Evolutionary conservation across 2,329 filamentous ascomycete genomes (phyloP), one percentile per base, ranked within the genome.

Genomic region (Colletotrichum gigasporum): DNA sequence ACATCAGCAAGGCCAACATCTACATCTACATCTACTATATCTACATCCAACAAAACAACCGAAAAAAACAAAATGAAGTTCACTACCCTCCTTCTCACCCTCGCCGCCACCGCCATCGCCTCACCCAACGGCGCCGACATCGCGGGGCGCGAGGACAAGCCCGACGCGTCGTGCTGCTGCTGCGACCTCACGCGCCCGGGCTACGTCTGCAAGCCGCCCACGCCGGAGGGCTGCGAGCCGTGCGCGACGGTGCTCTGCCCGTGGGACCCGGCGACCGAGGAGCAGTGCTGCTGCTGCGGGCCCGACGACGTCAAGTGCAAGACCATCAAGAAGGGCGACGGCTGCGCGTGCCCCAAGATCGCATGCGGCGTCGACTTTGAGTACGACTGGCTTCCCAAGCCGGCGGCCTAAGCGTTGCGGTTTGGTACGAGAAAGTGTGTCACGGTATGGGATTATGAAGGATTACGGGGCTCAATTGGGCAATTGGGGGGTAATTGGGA

Each of bases 131-230:
- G 28, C 14, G 34, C 69, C 34, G 57, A 61, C 9, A 11, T 63
- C 64, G 8, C 50, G 57, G 6, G 44, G 41, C 6, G 68, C 63
- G 52, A 73, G 34, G 22, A 16, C 3, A 6, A 44, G 5, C 44
- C 48, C 22, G 44, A 59, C n/a, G 57, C 51, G 51, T 34, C 60
- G 20, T 72, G 69, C 60, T 73, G 71, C 66, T 72, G 70, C 67
- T 73, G 69, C 65, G 41, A 73, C 53, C 22, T 65, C 9, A 5
- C 26, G 47, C 61, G 45, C 12, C 26, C 12, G 4, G 57, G 24
- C 30, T 65, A 65, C 11, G 63, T 60, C 22, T 71, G 71, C 67
- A 24, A 59, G 42, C 53, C 57, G 9, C 20, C 52, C 22, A 30
- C 41, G 5, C 24, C 48, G 32, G 41, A 35, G 42, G 66, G 18